phyloP scores from a whole-genome alignment of 2,329 filamentous ascomycete species.

The Akanthomyces dipterigenus region DNA sequence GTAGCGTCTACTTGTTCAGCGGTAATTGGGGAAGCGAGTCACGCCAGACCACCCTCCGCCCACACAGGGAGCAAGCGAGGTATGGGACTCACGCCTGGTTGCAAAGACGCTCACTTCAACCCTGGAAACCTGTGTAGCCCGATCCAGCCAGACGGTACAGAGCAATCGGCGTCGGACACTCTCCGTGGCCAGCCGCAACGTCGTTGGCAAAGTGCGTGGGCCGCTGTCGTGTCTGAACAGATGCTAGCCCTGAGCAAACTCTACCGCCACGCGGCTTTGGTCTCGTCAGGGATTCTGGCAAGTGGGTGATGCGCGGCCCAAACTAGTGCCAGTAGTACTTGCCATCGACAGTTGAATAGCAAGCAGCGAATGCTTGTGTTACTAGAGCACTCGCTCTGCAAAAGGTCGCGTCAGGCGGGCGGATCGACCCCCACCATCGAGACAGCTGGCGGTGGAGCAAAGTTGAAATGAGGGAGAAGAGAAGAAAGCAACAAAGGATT shows the following conservation, averaged over 20 bases:
- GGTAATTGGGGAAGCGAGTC: neutral
- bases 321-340: neutral
- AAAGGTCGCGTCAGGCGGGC: neutral
- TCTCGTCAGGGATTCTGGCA: neutral
- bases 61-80: neutral
- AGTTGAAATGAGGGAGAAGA: neutral
- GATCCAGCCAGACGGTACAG: neutral
- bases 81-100: neutral
- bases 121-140: neutral
- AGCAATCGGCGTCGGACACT: neutral
- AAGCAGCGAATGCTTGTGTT: neutral
- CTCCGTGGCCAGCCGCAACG: neutral
- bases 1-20: neutral
- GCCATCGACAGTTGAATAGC: neutral
- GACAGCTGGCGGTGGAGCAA: neutral
- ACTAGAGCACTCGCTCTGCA: neutral
- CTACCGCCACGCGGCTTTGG: neutral
- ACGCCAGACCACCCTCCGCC: neutral
- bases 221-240: neutral
- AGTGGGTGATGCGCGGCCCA: neutral
- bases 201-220: neutral
- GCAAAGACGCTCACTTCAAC: neutral
- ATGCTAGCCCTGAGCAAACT: neutral
- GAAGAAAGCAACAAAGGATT: neutral
- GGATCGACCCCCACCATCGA: neutral